Conservation (phyloP, 192 early-diverging fungal genomes). For the Podochytrium sp. region DNA sequence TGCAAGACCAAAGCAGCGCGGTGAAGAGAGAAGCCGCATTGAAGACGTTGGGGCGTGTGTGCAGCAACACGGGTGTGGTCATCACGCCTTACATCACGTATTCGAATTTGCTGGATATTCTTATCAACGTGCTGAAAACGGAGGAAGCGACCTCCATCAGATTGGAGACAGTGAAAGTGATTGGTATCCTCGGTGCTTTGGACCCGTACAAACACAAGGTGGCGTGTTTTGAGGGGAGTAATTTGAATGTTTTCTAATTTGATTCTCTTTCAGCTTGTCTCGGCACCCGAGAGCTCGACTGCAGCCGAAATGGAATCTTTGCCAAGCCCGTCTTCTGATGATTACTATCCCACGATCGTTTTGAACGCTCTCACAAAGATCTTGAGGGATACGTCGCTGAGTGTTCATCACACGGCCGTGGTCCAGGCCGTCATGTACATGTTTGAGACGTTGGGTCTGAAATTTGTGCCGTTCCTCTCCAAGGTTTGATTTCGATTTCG, state of each 20-base stretch:
- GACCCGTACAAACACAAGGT: conserved; percentile 85
- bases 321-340: conserved; percentile 81
- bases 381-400: conserved; percentile 78
- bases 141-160: conserved; percentile 77
- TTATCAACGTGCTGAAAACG: conserved; percentile 82
- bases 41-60: conserved; percentile 82
- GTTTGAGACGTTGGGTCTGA: conserved; percentile 85
- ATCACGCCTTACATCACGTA: conserved; percentile 89
- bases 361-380: conserved; percentile 89
- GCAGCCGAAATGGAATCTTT: conserved; percentile 36
- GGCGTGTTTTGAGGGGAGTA: not conserved
- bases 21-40: conserved; percentile 88
- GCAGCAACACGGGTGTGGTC: conserved; percentile 83
- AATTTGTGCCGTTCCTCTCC: conserved; percentile 87
- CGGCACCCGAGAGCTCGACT: conserved; percentile 40
- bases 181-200: conserved; percentile 93
- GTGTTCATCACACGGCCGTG: conserved; percentile 81
- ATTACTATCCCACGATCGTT: conserved; percentile 89
- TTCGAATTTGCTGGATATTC: conserved; percentile 77
- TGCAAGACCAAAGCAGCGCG: conserved; percentile 83
- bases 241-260: not conserved
- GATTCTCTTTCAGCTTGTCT: conserved; percentile 37
- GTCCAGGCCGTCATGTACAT: conserved; percentile 92
- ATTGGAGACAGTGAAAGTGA: conserved; percentile 82
- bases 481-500: conserved; percentile 54